Evolutionary conservation across 2,329 filamentous ascomycete genomes (phyloP).

Genomic region (Penicillium sp.): DNA sequence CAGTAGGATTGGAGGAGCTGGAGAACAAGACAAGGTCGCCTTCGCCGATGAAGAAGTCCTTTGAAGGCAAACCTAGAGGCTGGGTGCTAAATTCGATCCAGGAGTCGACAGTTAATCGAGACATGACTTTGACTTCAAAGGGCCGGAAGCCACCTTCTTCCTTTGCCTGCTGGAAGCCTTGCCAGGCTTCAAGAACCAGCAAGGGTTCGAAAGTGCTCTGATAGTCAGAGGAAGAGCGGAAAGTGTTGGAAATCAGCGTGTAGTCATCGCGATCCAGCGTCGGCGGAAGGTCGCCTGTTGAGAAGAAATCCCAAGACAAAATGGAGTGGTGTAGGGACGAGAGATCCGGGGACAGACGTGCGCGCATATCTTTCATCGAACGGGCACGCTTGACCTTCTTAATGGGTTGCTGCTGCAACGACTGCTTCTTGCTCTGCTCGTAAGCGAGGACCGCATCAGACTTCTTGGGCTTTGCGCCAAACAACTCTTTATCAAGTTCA

Average conservation of each 20-base stretch:
- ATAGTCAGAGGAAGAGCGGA: slow-evolving; percentile 73
- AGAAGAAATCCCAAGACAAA: slow-evolving; percentile 92
- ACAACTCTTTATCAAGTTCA: slow-evolving; percentile 69
- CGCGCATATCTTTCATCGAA: slow-evolving; percentile 89
- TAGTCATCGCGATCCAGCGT: slow-evolving; percentile 67
- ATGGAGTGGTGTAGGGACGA: slow-evolving; percentile 80
- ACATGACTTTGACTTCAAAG: slow-evolving; percentile 84
- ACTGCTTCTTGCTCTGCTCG: slow-evolving; percentile 46
- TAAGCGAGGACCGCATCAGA: slow-evolving; percentile 46
- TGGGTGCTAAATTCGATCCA: slow-evolving; percentile 89
- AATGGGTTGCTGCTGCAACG: slow-evolving; percentile 65
- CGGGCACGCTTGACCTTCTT: slow-evolving; percentile 79
- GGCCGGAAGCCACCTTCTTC: slow-evolving; percentile 78
- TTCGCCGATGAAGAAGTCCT: slow-evolving; percentile 71
- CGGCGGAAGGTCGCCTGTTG: slow-evolving; percentile 81
- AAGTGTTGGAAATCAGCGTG: slow-evolving; percentile 72
- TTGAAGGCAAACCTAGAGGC: slow-evolving; percentile 68
- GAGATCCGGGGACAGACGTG: slow-evolving; percentile 85
- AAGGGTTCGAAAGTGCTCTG: slow-evolving; percentile 87
- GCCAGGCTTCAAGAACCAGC: slow-evolving; percentile 91
- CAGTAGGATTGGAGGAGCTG: slow-evolving; percentile 67
- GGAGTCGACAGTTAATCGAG: slow-evolving; percentile 83
- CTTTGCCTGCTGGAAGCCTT: slow-evolving; percentile 83
- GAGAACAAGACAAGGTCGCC: slow-evolving; percentile 89
- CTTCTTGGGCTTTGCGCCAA: slow-evolving; percentile 46